Evolutionary conservation across 2,329 filamentous ascomycete genomes (phyloP).

Genomic region (Botryotinia globosa): DNA sequence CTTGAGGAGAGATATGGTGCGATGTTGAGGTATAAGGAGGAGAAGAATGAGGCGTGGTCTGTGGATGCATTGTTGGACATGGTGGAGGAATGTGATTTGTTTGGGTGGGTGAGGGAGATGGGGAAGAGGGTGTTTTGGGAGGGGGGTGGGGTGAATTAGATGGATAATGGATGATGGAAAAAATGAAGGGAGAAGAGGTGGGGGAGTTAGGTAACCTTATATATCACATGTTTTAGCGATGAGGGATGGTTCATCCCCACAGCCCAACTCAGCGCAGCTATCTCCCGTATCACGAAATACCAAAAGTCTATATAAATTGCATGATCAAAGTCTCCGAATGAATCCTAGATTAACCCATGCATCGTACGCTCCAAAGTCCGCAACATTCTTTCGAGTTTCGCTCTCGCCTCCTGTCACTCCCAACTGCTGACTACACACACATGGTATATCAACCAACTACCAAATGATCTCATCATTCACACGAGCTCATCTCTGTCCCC

Average conservation of each 20-base stretch:
- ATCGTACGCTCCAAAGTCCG: neutral
- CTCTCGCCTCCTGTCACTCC: neutral
- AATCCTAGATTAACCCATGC: neutral
- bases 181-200: no score
- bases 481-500: no score
- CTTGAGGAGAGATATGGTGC: neutral
- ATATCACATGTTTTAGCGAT: neutral
- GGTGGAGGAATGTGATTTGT: neutral
- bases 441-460: no score
- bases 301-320: neutral
- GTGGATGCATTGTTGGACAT: neutral
- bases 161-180: no score
- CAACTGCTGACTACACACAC: neutral
- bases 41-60: neutral
- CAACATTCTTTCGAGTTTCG: no score
- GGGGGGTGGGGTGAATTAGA: no score
- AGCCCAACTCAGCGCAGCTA: neutral
- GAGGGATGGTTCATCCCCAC: neutral
- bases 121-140: neutral
- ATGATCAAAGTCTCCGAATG: neutral
- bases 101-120: neutral
- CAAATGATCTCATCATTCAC: no score
- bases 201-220: no score
- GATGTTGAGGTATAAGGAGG: neutral
- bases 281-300: neutral